phyloP scores from a whole-genome alignment of 2,329 filamentous ascomycete genomes.

The Alternaria brassicicola region DNA sequence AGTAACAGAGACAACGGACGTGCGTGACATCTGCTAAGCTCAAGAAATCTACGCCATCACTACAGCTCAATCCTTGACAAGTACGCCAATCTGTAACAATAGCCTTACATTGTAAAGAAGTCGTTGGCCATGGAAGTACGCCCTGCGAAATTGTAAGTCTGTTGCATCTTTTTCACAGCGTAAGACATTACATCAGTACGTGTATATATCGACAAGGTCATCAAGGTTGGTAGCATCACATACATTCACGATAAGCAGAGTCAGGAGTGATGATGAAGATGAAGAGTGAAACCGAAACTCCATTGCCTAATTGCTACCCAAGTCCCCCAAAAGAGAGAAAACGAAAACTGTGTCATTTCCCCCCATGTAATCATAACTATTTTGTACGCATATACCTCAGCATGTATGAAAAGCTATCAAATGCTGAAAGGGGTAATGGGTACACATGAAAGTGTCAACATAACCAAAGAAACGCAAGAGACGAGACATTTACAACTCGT shows the following conservation, averaged over 20 bases:
- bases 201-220: neutral
- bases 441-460: conserved; percentile 21
- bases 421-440: conserved; percentile 31
- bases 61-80: neutral
- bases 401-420: conserved; percentile 18
- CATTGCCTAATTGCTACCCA: conserved; percentile 38
- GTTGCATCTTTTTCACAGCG: neutral
- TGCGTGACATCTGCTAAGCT: too few relatives aligned
- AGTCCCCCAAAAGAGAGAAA: conserved; percentile 11
- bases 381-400: conserved; percentile 32
- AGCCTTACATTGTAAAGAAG: neutral
- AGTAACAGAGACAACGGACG: too few relatives aligned
- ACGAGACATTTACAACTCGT: conserved; percentile 72
- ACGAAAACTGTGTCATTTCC: conserved; percentile 19
- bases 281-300: conserved; percentile 35
- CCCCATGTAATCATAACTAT: conserved; percentile 32
- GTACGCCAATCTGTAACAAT: neutral
- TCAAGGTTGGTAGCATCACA: neutral
- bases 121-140: neutral
- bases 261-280: conserved; percentile 13
- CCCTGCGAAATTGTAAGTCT: neutral
- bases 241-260: neutral
- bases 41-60: neutral
- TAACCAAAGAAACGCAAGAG: conserved; percentile 17
- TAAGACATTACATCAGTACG: neutral